A percentile compares a stretch with the other conserved stretches of the same genome.
Conservation (phyloP, 192 early-diverging fungal species). For the Backusella psychrophila region DNA sequence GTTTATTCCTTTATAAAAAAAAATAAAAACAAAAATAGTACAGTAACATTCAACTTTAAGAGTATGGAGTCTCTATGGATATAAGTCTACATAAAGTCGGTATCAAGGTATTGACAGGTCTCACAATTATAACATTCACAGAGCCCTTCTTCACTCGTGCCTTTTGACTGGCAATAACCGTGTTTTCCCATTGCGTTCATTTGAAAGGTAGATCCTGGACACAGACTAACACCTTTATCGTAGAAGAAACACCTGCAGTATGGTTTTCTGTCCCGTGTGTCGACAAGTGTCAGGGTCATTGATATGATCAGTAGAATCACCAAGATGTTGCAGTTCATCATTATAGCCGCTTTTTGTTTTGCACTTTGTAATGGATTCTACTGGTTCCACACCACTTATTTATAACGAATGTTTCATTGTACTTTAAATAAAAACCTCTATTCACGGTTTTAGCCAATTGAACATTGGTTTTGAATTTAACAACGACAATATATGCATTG, state of each 20-base stretch:
- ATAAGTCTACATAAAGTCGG: not conserved
- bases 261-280: not conserved
- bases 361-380: not conserved
- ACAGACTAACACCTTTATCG: not conserved
- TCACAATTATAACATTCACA: conserved; percentile 2
- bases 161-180: not conserved
- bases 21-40: not conserved
- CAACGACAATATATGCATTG: not conserved
- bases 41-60: not conserved
- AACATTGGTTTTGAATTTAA: not conserved
- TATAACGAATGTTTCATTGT: conserved; percentile 1
- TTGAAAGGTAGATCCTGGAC: not conserved
- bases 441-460: not conserved
- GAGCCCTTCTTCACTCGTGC: not conserved
- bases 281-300: not conserved
- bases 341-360: not conserved
- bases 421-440: not conserved
- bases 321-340: not conserved
- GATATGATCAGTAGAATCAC: not conserved
- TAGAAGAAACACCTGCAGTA: not conserved
- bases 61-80: not conserved
- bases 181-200: not conserved
- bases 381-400: not conserved
- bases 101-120: not conserved
- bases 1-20: not conserved